Percentiles rank a stretch among this genome's conserved stretches.
Evolutionary conservation across 2,329 filamentous ascomycete genomes (phyloP).

Genomic region (Cladophialophora psammophila): DNA sequence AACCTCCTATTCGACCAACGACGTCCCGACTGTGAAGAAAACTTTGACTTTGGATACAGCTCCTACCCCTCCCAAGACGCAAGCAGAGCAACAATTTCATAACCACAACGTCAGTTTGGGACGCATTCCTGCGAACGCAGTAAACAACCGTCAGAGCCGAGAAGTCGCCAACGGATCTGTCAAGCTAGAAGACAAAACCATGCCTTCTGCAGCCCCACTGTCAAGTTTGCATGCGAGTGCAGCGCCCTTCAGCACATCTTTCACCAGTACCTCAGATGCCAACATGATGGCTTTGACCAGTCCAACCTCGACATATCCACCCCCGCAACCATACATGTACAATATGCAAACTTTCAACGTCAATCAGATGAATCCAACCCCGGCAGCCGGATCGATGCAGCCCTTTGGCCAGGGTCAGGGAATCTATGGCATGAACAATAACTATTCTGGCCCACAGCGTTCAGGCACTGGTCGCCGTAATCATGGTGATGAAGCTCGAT

Average conservation of each 20-base stretch:
- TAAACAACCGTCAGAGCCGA: conserved; percentile 74
- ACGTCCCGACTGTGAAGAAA: conserved; percentile 84
- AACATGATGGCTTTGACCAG: conserved; percentile 47
- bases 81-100: conserved; percentile 66
- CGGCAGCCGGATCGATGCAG: conserved; percentile 45
- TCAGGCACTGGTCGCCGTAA: conserved; percentile 74
- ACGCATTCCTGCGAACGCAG: conserved; percentile 73
- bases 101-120: conserved; percentile 84
- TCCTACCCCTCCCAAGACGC: conserved; percentile 61
- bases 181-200: conserved; percentile 36
- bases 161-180: conserved; percentile 60
- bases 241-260: conserved; percentile 75
- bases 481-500: conserved; percentile 65
- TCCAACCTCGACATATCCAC: conserved; percentile 46
- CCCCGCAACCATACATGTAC: conserved; percentile 60
- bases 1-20: conserved; percentile 88
- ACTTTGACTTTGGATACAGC: conserved; percentile 59
- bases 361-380: conserved; percentile 34
- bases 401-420: conserved; percentile 62
- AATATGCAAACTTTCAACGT: conserved; percentile 43
- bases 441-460: conserved; percentile 63
- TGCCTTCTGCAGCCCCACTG: conserved; percentile 18
- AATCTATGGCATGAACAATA: conserved; percentile 63
- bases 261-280: conserved; percentile 49
- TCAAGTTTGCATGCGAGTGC: conserved; percentile 75